Base-by-base conservation (phyloP, 192 early-diverging fungal species). In the Linnemannia schmuckeri region DNA sequence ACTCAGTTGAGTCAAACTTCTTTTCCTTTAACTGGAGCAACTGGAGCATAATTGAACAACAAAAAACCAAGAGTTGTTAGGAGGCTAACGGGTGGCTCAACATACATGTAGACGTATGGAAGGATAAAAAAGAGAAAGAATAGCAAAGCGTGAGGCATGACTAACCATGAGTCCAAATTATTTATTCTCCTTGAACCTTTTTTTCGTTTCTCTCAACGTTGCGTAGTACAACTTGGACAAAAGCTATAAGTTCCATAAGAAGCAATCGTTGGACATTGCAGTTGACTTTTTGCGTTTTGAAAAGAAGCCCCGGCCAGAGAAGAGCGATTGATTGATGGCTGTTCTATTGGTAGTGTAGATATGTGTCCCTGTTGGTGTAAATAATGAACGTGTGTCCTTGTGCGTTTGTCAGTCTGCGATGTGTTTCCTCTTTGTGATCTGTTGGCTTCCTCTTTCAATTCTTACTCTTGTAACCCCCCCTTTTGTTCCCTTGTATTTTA, bases 221-320 rank as follows among this genome's bases (percentile, higher is more conserved):
- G 15, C 41, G 17, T 71, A 93, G 90, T 96, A 95, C 81, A 95
- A 96, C 80, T 85, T 96, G 17, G 94, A 94, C 55, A 93, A 92
- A 89, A 96, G 94, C 92, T 95, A 96, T 91, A 95, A 94, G 77
- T 94, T 95, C 85, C 95, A 96, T 80, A 95, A 93, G 78, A 94
- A 94, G 76, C 90, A 94, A 77, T 90, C 92, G 2, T 91, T 95
- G 10, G 94, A 95, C 70, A 93, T 96, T 49, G 89, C 91, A 35
- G 95, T 96, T 15, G 94, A 96, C 80, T 91, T 96, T 82, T 83
- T 95, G 41, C 89, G 94, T 17, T 91, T 95, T 71, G 88, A 82
- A 72, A 93, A 92, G 54, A 93, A 92, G 46, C 76, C 76, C 18
- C 55, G 44, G 63, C 76, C 76, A 38, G 70, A 72, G 70, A 72